Evolutionary conservation across 495 filamentous ascomycete species (phyloP), one percentile per base, ranked within the genome.

Genomic region (Cercophora sp.): DNA sequence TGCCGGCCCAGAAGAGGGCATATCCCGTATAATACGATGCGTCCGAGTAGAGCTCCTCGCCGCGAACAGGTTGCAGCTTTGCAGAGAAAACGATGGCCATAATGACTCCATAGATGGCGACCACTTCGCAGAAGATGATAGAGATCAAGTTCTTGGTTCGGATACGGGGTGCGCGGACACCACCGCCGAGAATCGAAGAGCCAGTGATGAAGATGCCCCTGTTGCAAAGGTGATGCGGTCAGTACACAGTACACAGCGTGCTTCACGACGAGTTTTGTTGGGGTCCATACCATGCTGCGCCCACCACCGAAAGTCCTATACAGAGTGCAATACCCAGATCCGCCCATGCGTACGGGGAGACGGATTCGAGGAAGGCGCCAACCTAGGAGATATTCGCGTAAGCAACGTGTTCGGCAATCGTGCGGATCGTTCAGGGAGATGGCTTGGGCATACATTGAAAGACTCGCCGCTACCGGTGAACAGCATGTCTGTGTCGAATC

Each of bases 71-170:
- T 57, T 80, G 79, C 51, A 99, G 69, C 65, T 96, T 93, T 25
- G 91, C 75, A 31, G 91, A 94, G 76, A 96, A 96, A 39, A 99
- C 85, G 68, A 99, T 99, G 55, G 92, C 85, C 89, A 97, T 97
- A 73, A 99, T 99, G 62, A 99, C 91, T 62, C 94, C 94, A 78
- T 99, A 99, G 68, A 99, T 99, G 64, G 94, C 94, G 56, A 99
- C 94, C 58, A 97, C 94, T 73, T 99, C 94, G 75, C 94, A 99
- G 80, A 99, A 99, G 75, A 99, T 96, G 75, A 99, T 97, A 59
- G 94, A 97, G 66, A 99, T 96, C 54, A 99, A 70, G 74, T 97
- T 99, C 83, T 99, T 99, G 47, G 94, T 99, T 60, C 92, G 87
- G 67, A 99, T 97, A 58, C 93, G 83, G 16, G 93, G 94, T 23